Base-by-base conservation (phyloP, 1,284 basidiomycete genomes). In the Ustilago trichophora region DNA sequence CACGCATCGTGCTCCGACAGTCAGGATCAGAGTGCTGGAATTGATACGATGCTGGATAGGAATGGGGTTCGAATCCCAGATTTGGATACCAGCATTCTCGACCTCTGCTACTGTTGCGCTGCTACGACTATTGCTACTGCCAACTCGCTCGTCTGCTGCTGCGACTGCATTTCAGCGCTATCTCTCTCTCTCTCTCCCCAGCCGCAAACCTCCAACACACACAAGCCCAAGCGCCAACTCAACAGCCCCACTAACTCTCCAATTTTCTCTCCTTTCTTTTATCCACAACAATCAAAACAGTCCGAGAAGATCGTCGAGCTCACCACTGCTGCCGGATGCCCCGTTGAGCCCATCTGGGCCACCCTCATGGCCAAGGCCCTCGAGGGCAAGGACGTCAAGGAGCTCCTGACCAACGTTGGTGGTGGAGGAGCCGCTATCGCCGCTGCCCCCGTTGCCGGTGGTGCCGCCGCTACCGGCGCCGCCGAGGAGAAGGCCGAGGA, bases 311-410 rank as follows among this genome's bases (percentile, higher is more conserved):
- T 98, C 83, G 72, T 87, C 77, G 85, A 92, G 53, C 84, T 98
- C 81, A 92, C 91, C 77, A 83, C 82, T 55, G 93, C 92, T 52
- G 95, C 95, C 57, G 85, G 85, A 68, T 86, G 92, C 65, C 93
- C 97, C 47, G 82, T 97, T 66, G 96, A 98, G 85, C 88, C 93
- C 69, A 98, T 98, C 87, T 98, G 95, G 95, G 93, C 94, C 64
- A 85, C 89, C 42, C 90, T 98, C 77, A 90, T 98, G 81, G 90
- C 95, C 76, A 98, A 98, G 85, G 94, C 95, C 32, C 89, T 98
- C 51, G 94, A 96, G 85, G 94, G 94, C 80, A 97, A 96, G 88
- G 89, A 98, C 84, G 87, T 98, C 81, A 97, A 93, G 85, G 93
- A 95, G 50, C 86, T 98, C 72, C 87, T 97, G 63, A 91, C 91